Evolutionary conservation across 2,329 filamentous ascomycete genomes (phyloP).

Genomic region (Neodidymelliopsis sp.): DNA sequence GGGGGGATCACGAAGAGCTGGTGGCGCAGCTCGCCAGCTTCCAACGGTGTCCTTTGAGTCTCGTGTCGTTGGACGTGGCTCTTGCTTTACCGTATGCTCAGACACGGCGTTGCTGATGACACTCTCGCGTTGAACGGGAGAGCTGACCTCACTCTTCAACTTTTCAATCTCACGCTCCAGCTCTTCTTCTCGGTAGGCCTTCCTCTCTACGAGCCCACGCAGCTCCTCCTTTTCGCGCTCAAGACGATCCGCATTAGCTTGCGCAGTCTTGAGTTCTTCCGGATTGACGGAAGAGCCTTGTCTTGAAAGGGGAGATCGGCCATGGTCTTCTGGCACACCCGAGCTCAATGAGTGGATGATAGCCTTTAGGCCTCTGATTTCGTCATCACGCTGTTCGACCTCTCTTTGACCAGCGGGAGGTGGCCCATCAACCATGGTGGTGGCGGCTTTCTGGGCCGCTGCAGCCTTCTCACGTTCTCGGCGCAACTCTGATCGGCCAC

Average conservation of each 20-base stretch:
- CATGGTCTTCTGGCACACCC: slow-evolving; percentile 61
- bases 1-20: slow-evolving; percentile 41
- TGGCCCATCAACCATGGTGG: slow-evolving; percentile 54
- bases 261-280: slow-evolving; percentile 64
- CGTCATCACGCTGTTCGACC: slow-evolving; percentile 92
- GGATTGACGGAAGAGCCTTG: slow-evolving; percentile 37
- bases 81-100: slow-evolving; percentile 55
- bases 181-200: slow-evolving; percentile 79
- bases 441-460: slow-evolving; percentile 63
- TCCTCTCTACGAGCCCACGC: slow-evolving; percentile 74
- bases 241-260: slow-evolving; percentile 70
- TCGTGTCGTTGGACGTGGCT: slow-evolving; percentile 65
- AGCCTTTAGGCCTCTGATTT: slow-evolving; percentile 94
- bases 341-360: slow-evolving; percentile 96
- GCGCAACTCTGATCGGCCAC: slow-evolving; percentile 85
- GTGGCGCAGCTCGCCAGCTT: slow-evolving; percentile 57
- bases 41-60: slow-evolving; percentile 73
- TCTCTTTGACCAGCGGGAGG: slow-evolving; percentile 67
- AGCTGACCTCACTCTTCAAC: slow-evolving; percentile 53
- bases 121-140: slow-evolving; percentile 59
- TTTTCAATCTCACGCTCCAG: slow-evolving; percentile 81
- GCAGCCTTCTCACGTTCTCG: slow-evolving; percentile 86
- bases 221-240: slow-evolving; percentile 84
- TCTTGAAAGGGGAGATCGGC: slow-evolving; percentile 42
- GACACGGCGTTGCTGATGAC: slow-evolving; percentile 61